phyloP scores from a whole-genome alignment of 169 alveolate genomes.

The Plasmodium vivax region DNA sequence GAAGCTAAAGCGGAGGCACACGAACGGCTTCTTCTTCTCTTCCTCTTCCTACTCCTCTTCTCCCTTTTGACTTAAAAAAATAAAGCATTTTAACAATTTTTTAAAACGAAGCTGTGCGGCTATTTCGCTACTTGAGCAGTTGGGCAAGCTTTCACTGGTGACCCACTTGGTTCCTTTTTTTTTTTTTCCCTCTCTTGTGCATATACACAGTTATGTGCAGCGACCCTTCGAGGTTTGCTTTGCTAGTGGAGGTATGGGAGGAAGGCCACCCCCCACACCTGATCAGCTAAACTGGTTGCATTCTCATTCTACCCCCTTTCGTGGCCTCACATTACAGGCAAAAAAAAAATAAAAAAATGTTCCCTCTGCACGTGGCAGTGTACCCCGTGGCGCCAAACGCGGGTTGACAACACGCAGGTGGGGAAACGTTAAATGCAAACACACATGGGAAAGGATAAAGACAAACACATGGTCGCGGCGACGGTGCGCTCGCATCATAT shows the following conservation, averaged over 20 bases:
- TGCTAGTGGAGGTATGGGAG: neutral
- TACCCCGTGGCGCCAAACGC: neutral
- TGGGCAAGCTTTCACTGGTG: neutral
- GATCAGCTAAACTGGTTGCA: neutral
- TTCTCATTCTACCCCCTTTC: neutral
- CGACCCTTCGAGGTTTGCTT: neutral
- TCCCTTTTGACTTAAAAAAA: neutral
- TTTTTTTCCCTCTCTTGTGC: neutral
- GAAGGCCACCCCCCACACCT: neutral
- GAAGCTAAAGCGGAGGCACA: neutral
- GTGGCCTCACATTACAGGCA: neutral
- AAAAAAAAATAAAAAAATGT: neutral
- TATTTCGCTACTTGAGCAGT: neutral
- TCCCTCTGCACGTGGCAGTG: neutral
- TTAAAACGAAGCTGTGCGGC: neutral
- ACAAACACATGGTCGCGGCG: slow-evolving; percentile 1
- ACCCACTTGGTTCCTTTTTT: neutral
- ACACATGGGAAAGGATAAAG: slow-evolving; percentile 6
- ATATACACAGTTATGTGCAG: neutral
- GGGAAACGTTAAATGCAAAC: neutral
- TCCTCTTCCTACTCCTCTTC: neutral
- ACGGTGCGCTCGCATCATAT: neutral
- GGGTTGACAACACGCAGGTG: neutral
- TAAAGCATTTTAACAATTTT: neutral
- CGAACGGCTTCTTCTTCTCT: neutral